Evolutionary conservation across 148 eudicot species (phyloP), one percentile per base, ranked within the genome.

Genomic region (Rhododendron vialii): DNA sequence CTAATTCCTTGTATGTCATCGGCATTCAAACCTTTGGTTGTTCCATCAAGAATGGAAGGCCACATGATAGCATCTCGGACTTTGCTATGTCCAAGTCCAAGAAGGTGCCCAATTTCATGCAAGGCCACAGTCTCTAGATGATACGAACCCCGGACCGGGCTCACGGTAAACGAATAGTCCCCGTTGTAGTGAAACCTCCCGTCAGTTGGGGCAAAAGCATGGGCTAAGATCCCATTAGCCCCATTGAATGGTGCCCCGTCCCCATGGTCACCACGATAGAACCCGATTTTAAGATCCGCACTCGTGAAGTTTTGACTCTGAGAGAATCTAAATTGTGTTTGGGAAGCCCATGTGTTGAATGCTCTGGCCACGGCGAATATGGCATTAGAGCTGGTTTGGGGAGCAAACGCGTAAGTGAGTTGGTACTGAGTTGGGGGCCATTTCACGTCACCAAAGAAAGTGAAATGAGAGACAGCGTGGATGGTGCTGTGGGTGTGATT

Each of bases 31-130:
- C 71, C 78, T 12, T 84, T 89, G 20, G 30, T 65, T 2, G 2
- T 45, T 57, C 73, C 90, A 1, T 6, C 3, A 14, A 43, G 65
- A 86, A 86, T 61, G 2, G 6, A 2, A 13, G 84, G 33, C 12
- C 7, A 86, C 90, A 89, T 86, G 24, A 89, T 47, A 1, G 90
- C 90, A 26, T 33, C 77, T 35, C 6, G 47, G 50, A n/a, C 85
- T 0, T 41, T 1, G 75, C 88, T 89, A 33, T 89, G 90, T 10
- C 14, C 80, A 20, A 89, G 86, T 30, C 90, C 90, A 43, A 89
- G 84, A 48, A 89, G 85, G 38, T 89, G 90, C 26, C 90, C 90
- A 3, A 89, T 89, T 51, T 89, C 90, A 75, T 89, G 90, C 47
- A 84, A 33, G 0, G 85, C 84, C 77, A 77, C 20, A 84, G 85